phyloP scores from a whole-genome alignment of 2,329 filamentous ascomycete genomes.

The Fusarium chlamydosporum region DNA sequence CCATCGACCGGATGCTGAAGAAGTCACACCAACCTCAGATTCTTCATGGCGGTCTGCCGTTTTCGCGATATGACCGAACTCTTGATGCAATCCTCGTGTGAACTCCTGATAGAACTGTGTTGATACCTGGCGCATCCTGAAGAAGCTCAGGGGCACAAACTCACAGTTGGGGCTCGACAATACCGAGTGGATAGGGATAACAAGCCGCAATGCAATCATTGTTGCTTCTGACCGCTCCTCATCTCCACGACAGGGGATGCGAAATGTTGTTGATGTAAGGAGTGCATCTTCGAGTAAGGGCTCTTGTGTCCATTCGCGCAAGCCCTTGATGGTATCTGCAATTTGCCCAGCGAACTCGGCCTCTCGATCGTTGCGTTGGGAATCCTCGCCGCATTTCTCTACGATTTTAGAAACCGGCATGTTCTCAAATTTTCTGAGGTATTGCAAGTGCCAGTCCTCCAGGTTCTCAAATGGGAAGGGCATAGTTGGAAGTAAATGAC shows the following conservation, averaged over 20 bases:
- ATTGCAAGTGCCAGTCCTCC: constrained; percentile 67
- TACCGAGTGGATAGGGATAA: constrained; percentile 72
- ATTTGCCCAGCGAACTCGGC: constrained; percentile 63
- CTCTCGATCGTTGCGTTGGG: constrained; percentile 55
- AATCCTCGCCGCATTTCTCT: constrained; percentile 55
- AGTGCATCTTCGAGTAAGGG: constrained; percentile 62
- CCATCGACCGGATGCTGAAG: constrained; percentile 34
- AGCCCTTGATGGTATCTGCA: constrained; percentile 57
- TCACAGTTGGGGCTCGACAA: constrained; percentile 66
- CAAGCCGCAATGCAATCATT: constrained; percentile 70
- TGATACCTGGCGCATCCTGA: constrained; percentile 75
- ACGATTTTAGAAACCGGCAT: constrained; percentile 56
- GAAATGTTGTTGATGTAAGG: constrained; percentile 60
- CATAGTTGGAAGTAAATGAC: constrained; percentile 73
- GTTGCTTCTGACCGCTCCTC: constrained; percentile 42
- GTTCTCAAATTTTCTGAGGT: constrained; percentile 66
- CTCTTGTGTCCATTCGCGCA: constrained; percentile 61
- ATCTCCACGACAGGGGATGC: constrained; percentile 57
- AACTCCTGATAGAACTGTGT: constrained; percentile 73
- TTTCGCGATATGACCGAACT: constrained; percentile 67
- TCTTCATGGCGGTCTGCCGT: constrained; percentile 17
- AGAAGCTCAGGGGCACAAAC: constrained; percentile 74
- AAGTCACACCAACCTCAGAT: constrained; percentile 11
- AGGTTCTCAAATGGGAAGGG: constrained; percentile 67
- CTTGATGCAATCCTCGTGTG: constrained; percentile 70